Evolutionary conservation across 2,329 filamentous ascomycete genomes (phyloP).

Genomic region (Colletotrichum eleusines): DNA sequence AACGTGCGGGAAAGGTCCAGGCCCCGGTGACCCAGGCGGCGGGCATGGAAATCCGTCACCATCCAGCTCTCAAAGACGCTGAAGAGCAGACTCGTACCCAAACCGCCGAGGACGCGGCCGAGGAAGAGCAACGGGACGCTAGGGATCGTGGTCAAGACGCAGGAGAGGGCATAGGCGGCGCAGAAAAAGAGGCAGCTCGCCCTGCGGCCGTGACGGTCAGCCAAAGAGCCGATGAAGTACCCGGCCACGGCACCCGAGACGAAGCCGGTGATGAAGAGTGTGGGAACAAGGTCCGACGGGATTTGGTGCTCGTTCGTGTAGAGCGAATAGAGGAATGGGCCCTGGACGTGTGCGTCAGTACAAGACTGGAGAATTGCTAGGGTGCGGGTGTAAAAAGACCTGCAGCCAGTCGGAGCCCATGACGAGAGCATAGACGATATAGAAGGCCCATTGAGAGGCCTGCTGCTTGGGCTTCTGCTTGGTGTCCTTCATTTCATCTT

Average conservation of each 20-base stretch:
- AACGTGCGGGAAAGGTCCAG: constrained; percentile 62
- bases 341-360: constrained; percentile 41
- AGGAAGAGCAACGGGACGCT: constrained; percentile 59
- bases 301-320: constrained; percentile 51
- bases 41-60: constrained; percentile 65
- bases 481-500: constrained; percentile 2
- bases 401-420: constrained; percentile 67
- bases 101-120: constrained; percentile 66
- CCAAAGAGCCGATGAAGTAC: constrained; percentile 60
- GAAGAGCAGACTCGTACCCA: constrained; percentile 69
- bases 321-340: constrained; percentile 53
- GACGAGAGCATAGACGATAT: constrained; percentile 60
- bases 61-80: constrained; percentile 73
- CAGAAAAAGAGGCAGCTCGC: constrained; percentile 68
- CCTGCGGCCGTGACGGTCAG: constrained; percentile 64
- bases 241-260: constrained; percentile 58
- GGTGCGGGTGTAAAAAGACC: constrained; percentile 46
- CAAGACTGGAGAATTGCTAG: neutral
- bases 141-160: constrained; percentile 52
- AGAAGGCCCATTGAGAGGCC: constrained; percentile 50
- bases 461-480: constrained; percentile 16
- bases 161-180: constrained; percentile 64
- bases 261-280: constrained; percentile 59
- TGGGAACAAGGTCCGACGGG: constrained; percentile 49
- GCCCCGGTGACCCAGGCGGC: constrained; percentile 55